phyloP scores from a whole-genome alignment of 2,329 filamentous ascomycete species.

The Madurella fahalii region DNA sequence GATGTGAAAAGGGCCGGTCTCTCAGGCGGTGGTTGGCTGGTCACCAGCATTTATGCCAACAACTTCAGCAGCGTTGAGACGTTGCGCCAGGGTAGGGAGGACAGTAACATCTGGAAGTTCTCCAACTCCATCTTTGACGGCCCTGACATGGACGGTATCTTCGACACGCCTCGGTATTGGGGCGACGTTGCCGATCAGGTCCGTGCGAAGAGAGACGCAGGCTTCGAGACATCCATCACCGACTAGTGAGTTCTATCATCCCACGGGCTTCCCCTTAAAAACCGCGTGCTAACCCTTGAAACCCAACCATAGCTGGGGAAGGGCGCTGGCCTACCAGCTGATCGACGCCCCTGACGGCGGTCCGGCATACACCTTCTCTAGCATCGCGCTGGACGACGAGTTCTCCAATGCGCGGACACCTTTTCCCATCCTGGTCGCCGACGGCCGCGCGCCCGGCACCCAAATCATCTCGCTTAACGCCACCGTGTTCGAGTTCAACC shows the following conservation, averaged over 20 bases:
- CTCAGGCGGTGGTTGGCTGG: conserved; percentile 79
- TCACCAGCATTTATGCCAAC: conserved; percentile 78
- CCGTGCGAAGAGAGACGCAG: conserved; percentile 55
- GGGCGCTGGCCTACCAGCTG: conserved; percentile 81
- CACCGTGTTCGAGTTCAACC: conserved; percentile 61
- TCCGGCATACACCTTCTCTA: conserved; percentile 75
- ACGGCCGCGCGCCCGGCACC: conserved; percentile 43
- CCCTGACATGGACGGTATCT: conserved; percentile 28
- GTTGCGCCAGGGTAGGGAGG: conserved; percentile 44
- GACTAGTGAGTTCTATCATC: conserved; percentile 53
- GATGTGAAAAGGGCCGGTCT: conserved; percentile 52
- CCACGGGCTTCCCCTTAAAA: no score
- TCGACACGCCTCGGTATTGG: conserved; percentile 51
- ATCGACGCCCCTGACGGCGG: conserved; percentile 73
- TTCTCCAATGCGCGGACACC: conserved; percentile 43
- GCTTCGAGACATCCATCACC: conserved; percentile 68
- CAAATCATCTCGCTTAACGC: conserved; percentile 49
- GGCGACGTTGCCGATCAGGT: conserved; percentile 55
- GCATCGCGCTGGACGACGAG: conserved; percentile 44
- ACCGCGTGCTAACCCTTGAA: neutral
- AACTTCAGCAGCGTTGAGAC: conserved; percentile 69
- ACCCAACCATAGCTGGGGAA: conserved; percentile 57
- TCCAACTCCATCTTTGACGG: conserved; percentile 34
- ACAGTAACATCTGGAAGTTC: conserved; percentile 33
- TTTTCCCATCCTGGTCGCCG: conserved; percentile 48